phyloP scores from a whole-genome alignment of 78 protist species.

The Emiliania huxleyi region DNA sequence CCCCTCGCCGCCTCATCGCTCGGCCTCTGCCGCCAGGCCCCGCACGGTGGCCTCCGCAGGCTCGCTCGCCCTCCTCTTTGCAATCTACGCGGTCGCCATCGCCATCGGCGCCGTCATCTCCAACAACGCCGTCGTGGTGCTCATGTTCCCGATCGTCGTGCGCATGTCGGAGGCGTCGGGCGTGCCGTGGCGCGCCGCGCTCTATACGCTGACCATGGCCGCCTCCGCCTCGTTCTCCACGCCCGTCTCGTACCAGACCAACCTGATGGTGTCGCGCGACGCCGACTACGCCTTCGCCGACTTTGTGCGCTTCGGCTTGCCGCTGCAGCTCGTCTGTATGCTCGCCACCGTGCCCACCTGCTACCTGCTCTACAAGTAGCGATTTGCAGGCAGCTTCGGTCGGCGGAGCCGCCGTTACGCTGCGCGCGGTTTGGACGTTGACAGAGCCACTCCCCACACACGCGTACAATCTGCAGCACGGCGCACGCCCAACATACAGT shows the following conservation, averaged over 20 bases:
- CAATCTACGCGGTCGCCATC: not conserved
- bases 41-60: not conserved
- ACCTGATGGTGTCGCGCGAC: slow-evolving; percentile 37
- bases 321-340: slow-evolving; percentile 2
- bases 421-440: no score
- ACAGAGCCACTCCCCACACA: no score
- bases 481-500: no score
- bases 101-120: not conserved
- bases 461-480: no score
- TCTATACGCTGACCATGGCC: not conserved
- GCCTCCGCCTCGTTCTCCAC: slow-evolving; percentile 9
- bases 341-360: not conserved
- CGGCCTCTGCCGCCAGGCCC: not conserved
- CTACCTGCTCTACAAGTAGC: not conserved
- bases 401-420: no score
- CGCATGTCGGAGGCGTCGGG: not conserved
- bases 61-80: not conserved
- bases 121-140: not conserved
- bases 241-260: slow-evolving; percentile 37
- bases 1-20: not conserved
- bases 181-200: not conserved
- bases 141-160: slow-evolving; percentile 13
- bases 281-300: slow-evolving; percentile 28
- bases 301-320: slow-evolving; percentile 3
- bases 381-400: no score